Evolutionary conservation across 139 green algal species (phyloP).

Genomic region (Micromonas commoda): DNA sequence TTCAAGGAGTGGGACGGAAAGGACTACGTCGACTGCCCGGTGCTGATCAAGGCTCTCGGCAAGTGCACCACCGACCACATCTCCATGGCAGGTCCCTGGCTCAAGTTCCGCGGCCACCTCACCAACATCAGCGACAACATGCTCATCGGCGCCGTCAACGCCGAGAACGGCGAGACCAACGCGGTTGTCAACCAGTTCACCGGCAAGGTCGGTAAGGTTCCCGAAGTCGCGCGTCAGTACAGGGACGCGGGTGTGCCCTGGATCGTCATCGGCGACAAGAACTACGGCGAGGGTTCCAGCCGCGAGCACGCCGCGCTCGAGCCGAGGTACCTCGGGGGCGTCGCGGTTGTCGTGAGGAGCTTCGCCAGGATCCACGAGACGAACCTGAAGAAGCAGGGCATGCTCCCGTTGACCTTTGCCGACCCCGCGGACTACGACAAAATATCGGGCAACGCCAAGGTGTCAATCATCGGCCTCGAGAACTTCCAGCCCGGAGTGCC

Average conservation of each 20-base stretch:
- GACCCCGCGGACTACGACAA: conserved; percentile 8
- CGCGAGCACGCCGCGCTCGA: conserved; percentile 16
- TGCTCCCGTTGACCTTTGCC: conserved; percentile 5
- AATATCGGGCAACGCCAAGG: not conserved
- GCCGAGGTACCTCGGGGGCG: not conserved
- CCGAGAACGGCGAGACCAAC: conserved; percentile 4
- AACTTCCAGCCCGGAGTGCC: not conserved
- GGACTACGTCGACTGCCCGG: not conserved
- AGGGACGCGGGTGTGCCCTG: not conserved
- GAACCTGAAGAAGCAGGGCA: conserved; percentile 17
- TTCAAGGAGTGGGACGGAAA: conserved; percentile 1
- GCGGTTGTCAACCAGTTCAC: not conserved
- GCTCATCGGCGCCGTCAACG: conserved; percentile 12
- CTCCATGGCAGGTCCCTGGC: conserved; percentile 9
- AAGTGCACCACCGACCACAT: conserved; percentile 19
- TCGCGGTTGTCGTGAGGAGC: not conserved
- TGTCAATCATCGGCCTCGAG: not conserved
- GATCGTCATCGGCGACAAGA: conserved; percentile 3
- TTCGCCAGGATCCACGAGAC: conserved; percentile 15
- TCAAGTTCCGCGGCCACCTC: conserved; percentile 19
- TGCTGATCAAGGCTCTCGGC: conserved; percentile 13
- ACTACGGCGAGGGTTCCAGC: conserved; percentile 7
- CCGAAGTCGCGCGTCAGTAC: not conserved
- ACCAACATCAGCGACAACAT: conserved; percentile 4
- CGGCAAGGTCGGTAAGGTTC: not conserved